Evolutionary conservation across 2,329 filamentous ascomycete species (phyloP).

Genomic region (Claviceps purpurea): DNA sequence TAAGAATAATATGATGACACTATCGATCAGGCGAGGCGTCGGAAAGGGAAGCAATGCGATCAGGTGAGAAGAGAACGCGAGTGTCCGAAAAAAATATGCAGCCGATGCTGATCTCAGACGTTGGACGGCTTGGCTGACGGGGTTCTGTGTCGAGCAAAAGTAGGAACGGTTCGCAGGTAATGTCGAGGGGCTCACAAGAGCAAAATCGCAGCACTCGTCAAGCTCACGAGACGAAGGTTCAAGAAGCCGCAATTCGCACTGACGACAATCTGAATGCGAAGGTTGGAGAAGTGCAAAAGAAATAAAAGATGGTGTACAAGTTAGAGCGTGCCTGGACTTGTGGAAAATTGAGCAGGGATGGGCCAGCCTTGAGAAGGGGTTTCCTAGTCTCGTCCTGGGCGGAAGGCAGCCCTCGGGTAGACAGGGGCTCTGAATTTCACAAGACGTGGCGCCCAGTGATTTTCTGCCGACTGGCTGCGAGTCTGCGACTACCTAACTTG

Average conservation of each 20-base stretch:
- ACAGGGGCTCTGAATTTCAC: constrained; percentile 1
- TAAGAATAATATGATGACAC: neutral
- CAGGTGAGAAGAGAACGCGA: neutral
- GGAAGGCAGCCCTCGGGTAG: neutral
- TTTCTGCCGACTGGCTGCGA: neutral
- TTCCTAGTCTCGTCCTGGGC: neutral
- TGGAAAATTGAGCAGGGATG: constrained; percentile 6
- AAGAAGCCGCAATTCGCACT: neutral
- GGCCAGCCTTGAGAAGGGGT: constrained; percentile 4
- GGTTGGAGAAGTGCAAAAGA: constrained; percentile 2
- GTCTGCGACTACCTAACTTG: no score
- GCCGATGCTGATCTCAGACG: neutral
- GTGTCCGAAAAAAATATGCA: neutral
- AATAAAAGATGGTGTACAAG: constrained; percentile 3
- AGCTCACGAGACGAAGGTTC: neutral
- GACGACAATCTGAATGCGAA: neutral
- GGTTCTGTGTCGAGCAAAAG: neutral
- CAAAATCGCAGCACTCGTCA: neutral
- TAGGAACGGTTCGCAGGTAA: neutral
- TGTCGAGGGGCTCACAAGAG: neutral
- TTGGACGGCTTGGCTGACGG: neutral
- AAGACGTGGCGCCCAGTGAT: neutral
- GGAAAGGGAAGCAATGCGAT: neutral
- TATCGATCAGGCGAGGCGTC: neutral
- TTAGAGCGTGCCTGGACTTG: neutral